Evolutionary conservation across 2,329 filamentous ascomycete species (phyloP).

Genomic region (Trichoderma semiorbis): DNA sequence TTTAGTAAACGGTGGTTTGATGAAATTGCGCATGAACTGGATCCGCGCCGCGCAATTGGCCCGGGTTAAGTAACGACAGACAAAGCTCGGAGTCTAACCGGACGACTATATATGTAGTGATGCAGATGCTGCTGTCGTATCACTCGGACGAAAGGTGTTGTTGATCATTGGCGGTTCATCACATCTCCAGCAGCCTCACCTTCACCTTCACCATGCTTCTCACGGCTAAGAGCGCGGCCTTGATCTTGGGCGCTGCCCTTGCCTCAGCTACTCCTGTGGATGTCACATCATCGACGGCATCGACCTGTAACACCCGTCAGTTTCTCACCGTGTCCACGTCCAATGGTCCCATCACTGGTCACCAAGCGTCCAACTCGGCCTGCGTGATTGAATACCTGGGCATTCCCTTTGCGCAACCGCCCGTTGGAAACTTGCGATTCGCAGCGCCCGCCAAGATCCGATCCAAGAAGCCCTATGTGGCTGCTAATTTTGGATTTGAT

Average conservation of each 20-base stretch:
- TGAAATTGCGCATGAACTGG: neutral
- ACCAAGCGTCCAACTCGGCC: constrained; percentile 27
- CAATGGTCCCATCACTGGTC: constrained; percentile 35
- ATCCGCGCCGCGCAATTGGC: neutral
- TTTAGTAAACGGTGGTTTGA: neutral
- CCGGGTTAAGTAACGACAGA: neutral
- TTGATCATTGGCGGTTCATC: neutral
- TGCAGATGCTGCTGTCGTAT: neutral
- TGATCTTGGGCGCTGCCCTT: neutral
- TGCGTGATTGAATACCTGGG: constrained; percentile 39
- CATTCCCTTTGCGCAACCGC: constrained; percentile 40
- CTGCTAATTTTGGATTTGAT: constrained; percentile 28
- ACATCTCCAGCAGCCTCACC: neutral
- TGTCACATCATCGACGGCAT: neutral
- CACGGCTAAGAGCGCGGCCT: neutral
- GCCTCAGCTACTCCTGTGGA: neutral
- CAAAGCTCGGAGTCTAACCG: neutral
- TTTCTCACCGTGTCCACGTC: constrained; percentile 30
- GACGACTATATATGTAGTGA: neutral
- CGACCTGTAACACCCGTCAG: constrained; percentile 18
- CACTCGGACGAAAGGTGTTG: neutral
- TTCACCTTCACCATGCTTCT: neutral
- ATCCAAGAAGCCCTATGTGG: constrained; percentile 21
- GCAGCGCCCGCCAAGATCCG: constrained; percentile 31
- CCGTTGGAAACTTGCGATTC: constrained; percentile 37